phyloP scores from a whole-genome alignment of 352 stramenopile species.

The Globisporangium emineosum region DNA sequence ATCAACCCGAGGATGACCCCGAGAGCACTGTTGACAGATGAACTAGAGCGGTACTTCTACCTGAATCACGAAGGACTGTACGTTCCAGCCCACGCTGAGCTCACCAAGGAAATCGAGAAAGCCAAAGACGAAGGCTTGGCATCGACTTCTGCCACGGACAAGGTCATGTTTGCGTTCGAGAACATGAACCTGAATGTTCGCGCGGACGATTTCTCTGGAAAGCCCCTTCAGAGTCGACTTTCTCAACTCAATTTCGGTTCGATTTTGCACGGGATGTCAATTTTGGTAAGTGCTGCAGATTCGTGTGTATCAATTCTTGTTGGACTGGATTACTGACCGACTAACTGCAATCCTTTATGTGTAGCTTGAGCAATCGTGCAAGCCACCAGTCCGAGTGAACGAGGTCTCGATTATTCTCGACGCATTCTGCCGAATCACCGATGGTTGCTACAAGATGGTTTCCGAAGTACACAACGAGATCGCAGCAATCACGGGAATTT shows the following conservation, averaged over 20 bases:
- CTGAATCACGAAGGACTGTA: conserved; percentile 69
- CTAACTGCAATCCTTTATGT: conserved; percentile 4
- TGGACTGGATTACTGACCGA: not conserved
- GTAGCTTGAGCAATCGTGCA: conserved; percentile 63
- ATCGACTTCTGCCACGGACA: conserved; percentile 47
- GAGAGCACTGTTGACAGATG: conserved; percentile 41
- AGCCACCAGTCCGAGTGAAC: conserved; percentile 55
- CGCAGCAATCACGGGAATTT: conserved; percentile 32
- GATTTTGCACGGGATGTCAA: conserved; percentile 51
- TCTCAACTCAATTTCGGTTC: conserved; percentile 54
- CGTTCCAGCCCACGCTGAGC: conserved; percentile 37
- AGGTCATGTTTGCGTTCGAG: conserved; percentile 66
- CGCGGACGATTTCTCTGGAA: conserved; percentile 52
- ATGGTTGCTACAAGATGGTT: conserved; percentile 64
- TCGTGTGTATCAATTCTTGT: not conserved
- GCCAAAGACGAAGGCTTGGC: conserved; percentile 41
- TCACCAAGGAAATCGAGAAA: conserved; percentile 65
- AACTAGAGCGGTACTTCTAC: conserved; percentile 50
- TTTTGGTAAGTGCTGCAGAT: conserved; percentile 44
- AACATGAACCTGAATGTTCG: conserved; percentile 74
- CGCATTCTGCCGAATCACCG: conserved; percentile 66
- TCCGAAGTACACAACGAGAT: conserved; percentile 46
- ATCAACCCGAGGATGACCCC: conserved; percentile 62
- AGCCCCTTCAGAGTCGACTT: conserved; percentile 38
- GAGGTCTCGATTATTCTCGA: conserved; percentile 70